These are phyloP conservation scores for Pythium oligandrum DNA, from an alignment of 352 stramenopile species.

Conservation along the genomic window DNA sequence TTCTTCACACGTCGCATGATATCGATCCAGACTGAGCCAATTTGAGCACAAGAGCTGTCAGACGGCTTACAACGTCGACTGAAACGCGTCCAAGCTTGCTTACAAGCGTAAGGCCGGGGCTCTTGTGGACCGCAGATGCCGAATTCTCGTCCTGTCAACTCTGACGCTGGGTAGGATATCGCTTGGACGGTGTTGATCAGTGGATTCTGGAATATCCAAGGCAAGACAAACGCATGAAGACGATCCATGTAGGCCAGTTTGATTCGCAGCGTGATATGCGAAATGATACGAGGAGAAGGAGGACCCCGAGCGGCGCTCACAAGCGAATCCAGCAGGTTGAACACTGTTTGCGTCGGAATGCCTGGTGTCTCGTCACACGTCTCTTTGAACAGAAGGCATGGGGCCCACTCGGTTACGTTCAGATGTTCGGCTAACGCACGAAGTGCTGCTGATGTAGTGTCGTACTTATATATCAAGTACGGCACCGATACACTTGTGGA, in stretches of 20 bases:
- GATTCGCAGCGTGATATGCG: constrained; percentile 1
- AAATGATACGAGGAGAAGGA: too few relatives aligned
- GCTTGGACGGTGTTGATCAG: constrained; percentile 9
- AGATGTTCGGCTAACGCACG: constrained; percentile 6
- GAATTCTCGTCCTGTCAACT: neutral
- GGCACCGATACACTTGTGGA: neutral
- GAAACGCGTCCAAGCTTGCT: neutral
- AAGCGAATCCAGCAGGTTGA: constrained; percentile 4
- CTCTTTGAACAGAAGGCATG: constrained; percentile 12
- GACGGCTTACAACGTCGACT: neutral
- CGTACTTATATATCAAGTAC: constrained; percentile 17
- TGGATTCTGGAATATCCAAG: constrained; percentile 15
- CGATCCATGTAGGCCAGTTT: constrained; percentile 10
- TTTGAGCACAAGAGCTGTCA: constrained; percentile 5
- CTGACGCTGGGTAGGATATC: constrained; percentile 10
- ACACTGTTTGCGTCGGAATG: neutral
- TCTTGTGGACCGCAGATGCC: neutral
- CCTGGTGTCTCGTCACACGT: constrained; percentile 4
- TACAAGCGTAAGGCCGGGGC: neutral
- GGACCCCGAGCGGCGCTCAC: constrained; percentile 3
- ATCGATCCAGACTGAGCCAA: neutral
- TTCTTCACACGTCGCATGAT: neutral
- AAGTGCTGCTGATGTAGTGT: constrained; percentile 16
- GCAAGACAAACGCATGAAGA: constrained; percentile 16
- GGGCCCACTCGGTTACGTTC: constrained; percentile 2